phyloP scores from a whole-genome alignment of 192 early-diverging fungal species.

The Rhizoclosmatium sp. region DNA sequence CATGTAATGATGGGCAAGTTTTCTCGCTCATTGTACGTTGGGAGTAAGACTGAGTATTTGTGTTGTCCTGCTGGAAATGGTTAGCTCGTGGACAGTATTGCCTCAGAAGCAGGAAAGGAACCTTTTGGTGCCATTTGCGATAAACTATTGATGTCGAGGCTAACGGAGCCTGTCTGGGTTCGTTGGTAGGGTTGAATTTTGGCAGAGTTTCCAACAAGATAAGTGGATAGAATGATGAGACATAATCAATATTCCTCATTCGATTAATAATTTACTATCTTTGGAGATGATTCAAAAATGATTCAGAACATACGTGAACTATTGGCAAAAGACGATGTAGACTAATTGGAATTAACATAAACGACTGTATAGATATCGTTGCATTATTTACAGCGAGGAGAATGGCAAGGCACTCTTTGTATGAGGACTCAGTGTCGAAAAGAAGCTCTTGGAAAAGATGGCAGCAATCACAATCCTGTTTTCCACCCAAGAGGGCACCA shows the following conservation, averaged over 20 bases:
- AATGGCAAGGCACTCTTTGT: no score
- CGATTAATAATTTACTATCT: no score
- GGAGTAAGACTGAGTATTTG: constrained; percentile 95
- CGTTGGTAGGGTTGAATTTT: background rate
- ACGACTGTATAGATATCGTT: background rate
- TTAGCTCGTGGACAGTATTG: background rate
- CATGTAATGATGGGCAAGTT: constrained; percentile 96
- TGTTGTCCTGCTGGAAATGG: constrained; percentile 4
- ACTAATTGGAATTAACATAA: background rate
- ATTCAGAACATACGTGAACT: no score
- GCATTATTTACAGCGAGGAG: background rate
- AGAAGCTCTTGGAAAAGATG: background rate
- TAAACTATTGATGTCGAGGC: constrained; percentile 9
- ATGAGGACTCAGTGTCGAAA: background rate
- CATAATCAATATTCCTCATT: no score
- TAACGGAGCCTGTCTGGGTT: background rate
- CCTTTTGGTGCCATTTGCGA: constrained; percentile 23
- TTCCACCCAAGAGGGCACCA: constrained; percentile 28
- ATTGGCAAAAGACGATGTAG: no score
- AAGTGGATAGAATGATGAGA: no score
- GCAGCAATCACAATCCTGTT: constrained; percentile 9
- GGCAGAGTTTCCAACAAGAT: background rate
- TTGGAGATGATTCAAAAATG: no score
- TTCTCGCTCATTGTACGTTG: constrained; percentile 97
- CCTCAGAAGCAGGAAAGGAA: background rate